Evolutionary conservation across 2,329 filamentous ascomycete species (phyloP).

Genomic region (Hymenoscyphus scutula): DNA sequence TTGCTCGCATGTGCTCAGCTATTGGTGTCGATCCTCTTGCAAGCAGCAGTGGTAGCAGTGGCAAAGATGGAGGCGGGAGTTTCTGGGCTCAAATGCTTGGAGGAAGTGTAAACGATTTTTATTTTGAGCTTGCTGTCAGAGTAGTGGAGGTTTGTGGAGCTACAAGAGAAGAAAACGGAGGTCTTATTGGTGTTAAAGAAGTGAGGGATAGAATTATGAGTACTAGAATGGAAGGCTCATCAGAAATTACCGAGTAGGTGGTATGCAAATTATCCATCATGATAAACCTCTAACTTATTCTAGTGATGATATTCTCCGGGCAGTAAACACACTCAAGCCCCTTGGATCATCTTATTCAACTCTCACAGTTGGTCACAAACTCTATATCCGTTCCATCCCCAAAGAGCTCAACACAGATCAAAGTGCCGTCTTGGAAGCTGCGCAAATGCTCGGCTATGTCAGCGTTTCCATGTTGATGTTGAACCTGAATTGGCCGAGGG

Average conservation of each 20-base stretch:
- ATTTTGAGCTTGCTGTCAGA: constrained; percentile 94
- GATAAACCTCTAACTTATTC: constrained; percentile 17
- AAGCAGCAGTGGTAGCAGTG: constrained; percentile 54
- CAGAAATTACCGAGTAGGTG: constrained; percentile 72
- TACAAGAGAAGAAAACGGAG: constrained; percentile 87
- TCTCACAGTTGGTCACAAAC: constrained; percentile 76
- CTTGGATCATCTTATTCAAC: constrained; percentile 86
- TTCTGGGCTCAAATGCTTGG: constrained; percentile 94
- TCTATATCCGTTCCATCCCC: constrained; percentile 88
- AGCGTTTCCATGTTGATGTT: constrained; percentile 83
- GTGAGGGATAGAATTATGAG: constrained; percentile 72
- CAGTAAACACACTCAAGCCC: constrained; percentile 81
- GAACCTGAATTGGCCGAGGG: constrained; percentile 82
- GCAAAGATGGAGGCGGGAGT: constrained; percentile 54
- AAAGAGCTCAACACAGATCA: constrained; percentile 96
- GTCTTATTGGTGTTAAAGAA: constrained; percentile 81
- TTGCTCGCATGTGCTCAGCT: constrained; percentile 95
- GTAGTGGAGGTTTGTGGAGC: constrained; percentile 90
- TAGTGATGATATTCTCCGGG: constrained; percentile 84
- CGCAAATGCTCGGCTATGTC: constrained; percentile 85
- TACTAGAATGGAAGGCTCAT: constrained; percentile 70
- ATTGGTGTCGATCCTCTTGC: constrained; percentile 95
- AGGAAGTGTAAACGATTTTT: constrained; percentile 93
- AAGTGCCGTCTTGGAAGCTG: constrained; percentile 85
- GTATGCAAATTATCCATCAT: neutral